phyloP scores from a whole-genome alignment of 305 asterid genomes.

The Fraxinus xanthoxyloides region DNA sequence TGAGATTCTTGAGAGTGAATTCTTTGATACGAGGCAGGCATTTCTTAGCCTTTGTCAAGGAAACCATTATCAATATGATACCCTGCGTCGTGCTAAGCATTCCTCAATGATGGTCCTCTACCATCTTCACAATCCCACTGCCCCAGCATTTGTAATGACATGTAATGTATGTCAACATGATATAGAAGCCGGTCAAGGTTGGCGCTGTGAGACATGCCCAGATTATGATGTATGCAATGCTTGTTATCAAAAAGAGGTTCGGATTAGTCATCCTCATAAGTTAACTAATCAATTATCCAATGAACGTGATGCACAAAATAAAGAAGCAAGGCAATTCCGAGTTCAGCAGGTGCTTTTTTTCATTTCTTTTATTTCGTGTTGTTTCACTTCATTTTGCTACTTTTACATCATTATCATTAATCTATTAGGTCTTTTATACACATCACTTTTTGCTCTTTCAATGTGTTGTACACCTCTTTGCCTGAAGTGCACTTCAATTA shows the following conservation, averaged over 20 bases:
- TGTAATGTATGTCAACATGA: constrained; percentile 80
- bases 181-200: constrained; percentile 95
- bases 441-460: constrained; percentile 2
- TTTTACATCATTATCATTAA: not conserved
- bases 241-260: constrained; percentile 83
- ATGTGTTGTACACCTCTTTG: not conserved
- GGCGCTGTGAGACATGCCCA: constrained; percentile 98
- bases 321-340: constrained; percentile 87
- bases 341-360: constrained; percentile 68
- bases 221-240: constrained; percentile 90
- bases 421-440: not conserved
- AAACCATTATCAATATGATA: constrained; percentile 96
- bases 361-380: constrained; percentile 12
- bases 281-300: constrained; percentile 84
- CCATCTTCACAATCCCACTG: constrained; percentile 99
- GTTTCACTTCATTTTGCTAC: not conserved
- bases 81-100: constrained; percentile 98
- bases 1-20: constrained; percentile 95
- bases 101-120: constrained; percentile 99
- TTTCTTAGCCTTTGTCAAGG: constrained; percentile 96
- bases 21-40: constrained; percentile 98
- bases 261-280: constrained; percentile 87
- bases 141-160: constrained; percentile 89
- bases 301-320: constrained; percentile 92
- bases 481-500: not conserved